Evolutionary conservation across 177 flowering plant genomes (phyloP).

Genomic region (Vitis hybrid): DNA sequence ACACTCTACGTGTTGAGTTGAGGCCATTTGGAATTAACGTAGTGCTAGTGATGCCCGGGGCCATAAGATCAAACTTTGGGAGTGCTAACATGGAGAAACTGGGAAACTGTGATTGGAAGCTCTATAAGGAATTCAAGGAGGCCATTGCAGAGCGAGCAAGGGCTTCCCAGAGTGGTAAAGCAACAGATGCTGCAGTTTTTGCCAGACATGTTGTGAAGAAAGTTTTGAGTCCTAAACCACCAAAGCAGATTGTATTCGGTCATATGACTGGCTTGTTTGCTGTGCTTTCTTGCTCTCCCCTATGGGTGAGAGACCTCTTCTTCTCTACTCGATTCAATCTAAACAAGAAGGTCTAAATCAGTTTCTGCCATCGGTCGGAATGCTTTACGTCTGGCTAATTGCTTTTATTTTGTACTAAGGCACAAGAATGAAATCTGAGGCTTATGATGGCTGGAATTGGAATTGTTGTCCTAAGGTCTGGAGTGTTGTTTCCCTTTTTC

Average conservation of each 20-base stretch:
- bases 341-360: constrained; percentile 25
- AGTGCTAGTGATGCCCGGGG: constrained; percentile 55
- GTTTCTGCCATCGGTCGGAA: too few species aligned
- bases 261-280: constrained; percentile 58
- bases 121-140: constrained; percentile 50
- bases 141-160: constrained; percentile 49
- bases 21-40: constrained; percentile 59
- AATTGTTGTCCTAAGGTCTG: too few species aligned
- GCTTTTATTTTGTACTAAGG: too few species aligned
- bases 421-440: too few species aligned
- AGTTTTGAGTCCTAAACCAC: constrained; percentile 54
- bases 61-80: constrained; percentile 55
- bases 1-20: constrained; percentile 49
- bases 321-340: constrained; percentile 39
- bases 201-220: constrained; percentile 59
- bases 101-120: constrained; percentile 44
- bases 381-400: too few species aligned
- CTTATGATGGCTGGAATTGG: too few species aligned
- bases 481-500: too few species aligned
- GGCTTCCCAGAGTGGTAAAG: constrained; percentile 57
- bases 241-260: constrained; percentile 52
- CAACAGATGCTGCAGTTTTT: constrained; percentile 49
- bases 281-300: constrained; percentile 50
- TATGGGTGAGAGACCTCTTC: constrained; percentile 62
- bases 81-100: constrained; percentile 30